These are phyloP conservation scores for Yamadazyma sp. DNA, from an alignment of 1,139 yeast species.

Conservation along the genomic window DNA sequence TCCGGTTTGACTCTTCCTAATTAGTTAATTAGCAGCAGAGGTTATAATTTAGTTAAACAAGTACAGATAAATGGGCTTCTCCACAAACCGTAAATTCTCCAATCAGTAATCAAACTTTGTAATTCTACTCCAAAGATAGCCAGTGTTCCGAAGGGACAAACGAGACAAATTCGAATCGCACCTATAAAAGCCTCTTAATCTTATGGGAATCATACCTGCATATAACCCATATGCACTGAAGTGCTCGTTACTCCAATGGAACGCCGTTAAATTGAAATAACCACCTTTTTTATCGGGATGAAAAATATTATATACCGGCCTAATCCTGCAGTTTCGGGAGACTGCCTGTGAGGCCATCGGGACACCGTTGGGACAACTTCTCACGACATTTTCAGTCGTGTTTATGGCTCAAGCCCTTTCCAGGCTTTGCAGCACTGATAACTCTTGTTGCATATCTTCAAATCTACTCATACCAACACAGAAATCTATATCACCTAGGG, in stretches of 20 bases:
- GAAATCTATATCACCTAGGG: too few relatives aligned
- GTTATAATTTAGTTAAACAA: too few relatives aligned
- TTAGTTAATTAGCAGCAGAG: neutral
- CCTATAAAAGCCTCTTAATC: neutral
- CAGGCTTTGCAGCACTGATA: neutral
- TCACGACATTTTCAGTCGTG: neutral
- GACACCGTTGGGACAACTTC: neutral
- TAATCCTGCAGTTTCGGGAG: neutral
- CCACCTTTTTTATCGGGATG: neutral
- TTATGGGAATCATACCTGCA: neutral
- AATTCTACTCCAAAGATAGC: too few relatives aligned
- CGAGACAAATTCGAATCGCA: neutral
- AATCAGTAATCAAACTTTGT: too few relatives aligned
- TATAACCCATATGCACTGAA: neutral
- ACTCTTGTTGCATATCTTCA: neutral
- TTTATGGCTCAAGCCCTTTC: neutral
- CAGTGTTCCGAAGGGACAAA: neutral
- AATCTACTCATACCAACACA: too few relatives aligned
- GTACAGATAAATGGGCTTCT: too few relatives aligned
- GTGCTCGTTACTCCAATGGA: neutral
- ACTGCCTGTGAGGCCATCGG: neutral
- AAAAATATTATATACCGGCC: neutral
- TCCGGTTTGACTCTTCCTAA: neutral
- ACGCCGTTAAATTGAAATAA: neutral
- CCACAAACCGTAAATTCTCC: neutral